Conservation (phyloP, 768 basidiomycete genomes). For the Calocybe cyanea region DNA sequence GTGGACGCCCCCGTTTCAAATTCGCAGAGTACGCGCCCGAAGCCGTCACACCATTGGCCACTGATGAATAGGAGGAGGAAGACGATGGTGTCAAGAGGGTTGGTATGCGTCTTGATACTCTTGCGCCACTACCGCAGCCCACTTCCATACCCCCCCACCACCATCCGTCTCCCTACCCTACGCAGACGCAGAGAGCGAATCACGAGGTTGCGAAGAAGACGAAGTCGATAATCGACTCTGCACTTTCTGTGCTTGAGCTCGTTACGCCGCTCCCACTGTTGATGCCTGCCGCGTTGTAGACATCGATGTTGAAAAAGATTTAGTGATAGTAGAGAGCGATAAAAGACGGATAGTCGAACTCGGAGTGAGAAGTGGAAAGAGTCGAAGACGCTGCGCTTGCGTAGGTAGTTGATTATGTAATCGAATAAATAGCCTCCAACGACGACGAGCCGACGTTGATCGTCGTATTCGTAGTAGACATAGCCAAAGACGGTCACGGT, state of each 20-base stretch:
- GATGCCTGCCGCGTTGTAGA: too few relatives aligned
- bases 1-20: slow-evolving; percentile 45
- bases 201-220: slow-evolving; percentile 1
- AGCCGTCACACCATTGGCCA: slow-evolving; percentile 32
- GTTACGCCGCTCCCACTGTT: too few relatives aligned
- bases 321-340: slow-evolving; percentile 58
- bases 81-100: slow-evolving; percentile 22
- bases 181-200: slow-evolving; percentile 5
- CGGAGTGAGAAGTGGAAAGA: slow-evolving; percentile 37
- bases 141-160: not conserved
- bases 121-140: too few relatives aligned
- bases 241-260: too few relatives aligned
- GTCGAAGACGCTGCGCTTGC: slow-evolving; percentile 29
- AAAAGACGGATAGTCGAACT: slow-evolving; percentile 39
- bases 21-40: slow-evolving; percentile 43
- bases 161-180: slow-evolving; percentile 22
- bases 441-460: not conserved
- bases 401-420: slow-evolving; percentile 25
- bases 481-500: too few relatives aligned
- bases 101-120: too few relatives aligned
- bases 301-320: too few relatives aligned
- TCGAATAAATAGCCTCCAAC: slow-evolving; percentile 28
- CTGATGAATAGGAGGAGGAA: slow-evolving; percentile 34
- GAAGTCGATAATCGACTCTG: too few relatives aligned
- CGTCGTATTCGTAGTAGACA: slow-evolving; percentile 31